These are phyloP conservation scores for Corynascus novoguineensis DNA, from an alignment of 495 filamentous ascomycete species.

Conservation along the genomic window DNA sequence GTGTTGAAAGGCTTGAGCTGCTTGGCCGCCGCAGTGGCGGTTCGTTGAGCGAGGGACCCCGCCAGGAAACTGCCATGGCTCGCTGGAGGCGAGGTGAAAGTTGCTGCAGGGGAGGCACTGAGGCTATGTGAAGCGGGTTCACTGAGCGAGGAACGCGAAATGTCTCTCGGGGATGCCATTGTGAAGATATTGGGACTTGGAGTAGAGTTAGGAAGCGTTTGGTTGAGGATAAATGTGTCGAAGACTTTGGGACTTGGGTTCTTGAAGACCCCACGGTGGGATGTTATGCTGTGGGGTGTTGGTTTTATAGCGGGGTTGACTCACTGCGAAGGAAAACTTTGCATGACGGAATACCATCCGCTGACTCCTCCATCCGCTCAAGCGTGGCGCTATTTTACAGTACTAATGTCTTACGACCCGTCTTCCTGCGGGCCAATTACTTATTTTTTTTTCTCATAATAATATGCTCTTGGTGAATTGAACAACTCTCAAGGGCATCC, in stretches of 20 bases:
- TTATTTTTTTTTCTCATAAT: neutral
- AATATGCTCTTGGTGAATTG: too few species aligned
- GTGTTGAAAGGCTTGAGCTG: constrained; percentile 93
- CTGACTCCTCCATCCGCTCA: neutral
- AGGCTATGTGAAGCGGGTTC: constrained; percentile 47
- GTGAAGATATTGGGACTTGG: constrained; percentile 9
- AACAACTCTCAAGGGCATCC: too few species aligned
- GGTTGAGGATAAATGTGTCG: constrained; percentile 8
- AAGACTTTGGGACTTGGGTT: constrained; percentile 8
- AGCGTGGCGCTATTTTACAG: neutral
- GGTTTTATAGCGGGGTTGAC: constrained; percentile 24
- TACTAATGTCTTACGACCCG: neutral
- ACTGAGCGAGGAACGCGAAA: constrained; percentile 26
- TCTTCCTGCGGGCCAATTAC: neutral
- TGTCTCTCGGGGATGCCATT: constrained; percentile 42
- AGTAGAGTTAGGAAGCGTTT: neutral
- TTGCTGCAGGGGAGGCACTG: constrained; percentile 49
- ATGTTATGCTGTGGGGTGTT: constrained; percentile 23
- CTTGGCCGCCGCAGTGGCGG: constrained; percentile 47
- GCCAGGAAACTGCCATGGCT: constrained; percentile 28
- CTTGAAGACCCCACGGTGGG: constrained; percentile 14
- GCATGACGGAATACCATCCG: constrained; percentile 25
- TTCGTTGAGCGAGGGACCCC: constrained; percentile 18
- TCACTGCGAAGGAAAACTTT: constrained; percentile 23
- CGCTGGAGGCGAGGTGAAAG: constrained; percentile 56